These are phyloP conservation scores for Chytriomyces sp. DNA, from an alignment of 192 early-diverging fungal genomes.

Conservation along the genomic window DNA sequence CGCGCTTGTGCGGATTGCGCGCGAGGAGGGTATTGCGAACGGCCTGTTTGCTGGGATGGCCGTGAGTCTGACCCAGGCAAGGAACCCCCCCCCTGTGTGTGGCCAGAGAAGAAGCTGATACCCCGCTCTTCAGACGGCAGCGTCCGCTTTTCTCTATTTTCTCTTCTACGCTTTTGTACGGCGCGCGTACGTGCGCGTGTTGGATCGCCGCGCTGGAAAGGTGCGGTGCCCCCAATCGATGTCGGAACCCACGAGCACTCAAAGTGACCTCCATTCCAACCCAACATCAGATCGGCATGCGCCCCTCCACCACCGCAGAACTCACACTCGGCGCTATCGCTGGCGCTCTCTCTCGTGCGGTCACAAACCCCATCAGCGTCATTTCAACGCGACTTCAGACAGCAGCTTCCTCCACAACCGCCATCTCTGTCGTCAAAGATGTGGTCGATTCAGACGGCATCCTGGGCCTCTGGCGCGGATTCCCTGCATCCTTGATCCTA, in stretches of 20 bases:
- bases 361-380: constrained; percentile 90
- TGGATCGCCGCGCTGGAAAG: no score
- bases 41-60: constrained; percentile 88
- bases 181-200: background rate
- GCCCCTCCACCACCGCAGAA: constrained; percentile 81
- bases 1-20: constrained; percentile 12
- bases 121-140: constrained; percentile 47
- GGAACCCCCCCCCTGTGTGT: no score
- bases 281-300: no score
- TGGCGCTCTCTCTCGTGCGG: constrained; percentile 81
- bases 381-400: constrained; percentile 68
- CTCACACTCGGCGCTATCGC: constrained; percentile 85
- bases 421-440: constrained; percentile 61
- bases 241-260: no score
- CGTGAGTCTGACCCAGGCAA: constrained; percentile 65
- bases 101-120: no score
- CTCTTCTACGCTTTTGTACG: constrained; percentile 46
- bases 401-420: constrained; percentile 65
- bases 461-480: constrained; percentile 84
- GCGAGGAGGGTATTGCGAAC: constrained; percentile 67
- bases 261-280: no score
- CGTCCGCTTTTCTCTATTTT: constrained; percentile 55
- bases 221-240: no score
- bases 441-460: constrained; percentile 80
- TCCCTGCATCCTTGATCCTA: constrained; percentile 86